A percentile compares a stretch with the other conserved stretches of the same genome.
Evolutionary conservation across 1,284 basidiomycete genomes (phyloP).

Genomic region (Ceratobasidium sp.): DNA sequence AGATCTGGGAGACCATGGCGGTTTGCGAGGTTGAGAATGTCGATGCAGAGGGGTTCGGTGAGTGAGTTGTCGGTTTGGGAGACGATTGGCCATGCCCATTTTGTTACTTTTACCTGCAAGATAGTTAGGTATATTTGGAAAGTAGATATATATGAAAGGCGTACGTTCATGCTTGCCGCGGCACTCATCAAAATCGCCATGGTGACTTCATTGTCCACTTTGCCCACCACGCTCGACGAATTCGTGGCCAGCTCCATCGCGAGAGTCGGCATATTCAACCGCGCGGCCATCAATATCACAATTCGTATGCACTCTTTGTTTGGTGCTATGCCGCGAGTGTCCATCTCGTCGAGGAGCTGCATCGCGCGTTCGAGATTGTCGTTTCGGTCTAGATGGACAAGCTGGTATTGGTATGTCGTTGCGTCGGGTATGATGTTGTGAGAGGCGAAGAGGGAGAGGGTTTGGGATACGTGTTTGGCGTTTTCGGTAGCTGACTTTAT

Average conservation of each 20-base stretch:
- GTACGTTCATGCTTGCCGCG: constrained; percentile 71
- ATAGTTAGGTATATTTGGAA: constrained; percentile 44
- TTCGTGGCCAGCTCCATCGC: constrained; percentile 33
- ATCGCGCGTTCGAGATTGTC: constrained; percentile 24
- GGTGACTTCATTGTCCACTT: constrained; percentile 69
- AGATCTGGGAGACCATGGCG: constrained; percentile 76
- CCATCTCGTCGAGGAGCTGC: constrained; percentile 62
- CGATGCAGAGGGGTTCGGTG: constrained; percentile 78
- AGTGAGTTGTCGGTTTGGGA: constrained; percentile 65
- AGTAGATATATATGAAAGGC: constrained; percentile 53
- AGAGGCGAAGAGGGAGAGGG: constrained; percentile 56
- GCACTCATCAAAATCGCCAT: constrained; percentile 69
- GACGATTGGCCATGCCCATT: constrained; percentile 71
- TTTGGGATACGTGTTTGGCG: constrained; percentile 56
- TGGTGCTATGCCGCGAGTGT: constrained; percentile 62
- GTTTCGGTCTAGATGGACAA: neutral
- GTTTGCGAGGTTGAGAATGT: constrained; percentile 78
- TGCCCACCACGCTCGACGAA: constrained; percentile 62
- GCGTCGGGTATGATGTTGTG: constrained; percentile 51
- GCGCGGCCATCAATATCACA: constrained; percentile 13
- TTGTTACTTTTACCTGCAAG: constrained; percentile 73
- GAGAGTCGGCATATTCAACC: constrained; percentile 26
- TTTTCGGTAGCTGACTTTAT: constrained; percentile 50
- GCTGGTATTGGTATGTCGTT: constrained; percentile 53
- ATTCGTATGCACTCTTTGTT: constrained; percentile 54